Base-by-base conservation (phyloP, 108 stramenopile species). In the Ochromonas danica region DNA sequence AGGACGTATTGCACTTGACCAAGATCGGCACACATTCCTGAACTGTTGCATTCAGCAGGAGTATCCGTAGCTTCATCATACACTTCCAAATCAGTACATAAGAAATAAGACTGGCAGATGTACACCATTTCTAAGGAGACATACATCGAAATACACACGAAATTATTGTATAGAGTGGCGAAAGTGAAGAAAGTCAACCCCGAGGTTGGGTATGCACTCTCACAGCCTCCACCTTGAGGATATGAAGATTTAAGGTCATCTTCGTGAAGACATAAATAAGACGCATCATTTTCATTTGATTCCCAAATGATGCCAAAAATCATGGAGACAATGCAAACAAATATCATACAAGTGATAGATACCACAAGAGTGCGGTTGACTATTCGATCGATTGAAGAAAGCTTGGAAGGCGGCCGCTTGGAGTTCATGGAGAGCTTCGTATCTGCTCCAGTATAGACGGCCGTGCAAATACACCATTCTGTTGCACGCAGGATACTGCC, bases 111-210 rank as follows among this genome's bases (percentile, higher is more conserved):
- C 71, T 83, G 85, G 81, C 87, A 85, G 38, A 93, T 78, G 31
- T 89, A 92, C 40, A 90, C 80, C 17, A 93, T 79, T 84, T 94
- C 93, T 0, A 96, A 83, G 0, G 93, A 92, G n/a, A 96, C 91
- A 79, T 96, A 96, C 71, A 96, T 81, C 87, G 88, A 89, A 14
- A 96, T 71, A 38, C 93, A 93, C 30, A 96, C 89, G 81, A 95
- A 94, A 82, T 93, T 92, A 86, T 75, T 75, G 40, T 57, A 75
- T 10, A 75, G 72, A 3, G 72, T 75, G 17, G 72, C 72, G 51
- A 75, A 75, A 27, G 72, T 75, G 27, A 75, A 75, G 43, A 75
- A 41, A 6, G 72, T 75, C 30, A 75, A 33, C 17, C 6, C 36
- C 14, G 72, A 75, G 10, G 14, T 33, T 10, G 72, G 14, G 10